These are phyloP conservation scores for Quercus tomentella DNA, from an alignment of 331 rosid species.

Conservation along the genomic window DNA sequence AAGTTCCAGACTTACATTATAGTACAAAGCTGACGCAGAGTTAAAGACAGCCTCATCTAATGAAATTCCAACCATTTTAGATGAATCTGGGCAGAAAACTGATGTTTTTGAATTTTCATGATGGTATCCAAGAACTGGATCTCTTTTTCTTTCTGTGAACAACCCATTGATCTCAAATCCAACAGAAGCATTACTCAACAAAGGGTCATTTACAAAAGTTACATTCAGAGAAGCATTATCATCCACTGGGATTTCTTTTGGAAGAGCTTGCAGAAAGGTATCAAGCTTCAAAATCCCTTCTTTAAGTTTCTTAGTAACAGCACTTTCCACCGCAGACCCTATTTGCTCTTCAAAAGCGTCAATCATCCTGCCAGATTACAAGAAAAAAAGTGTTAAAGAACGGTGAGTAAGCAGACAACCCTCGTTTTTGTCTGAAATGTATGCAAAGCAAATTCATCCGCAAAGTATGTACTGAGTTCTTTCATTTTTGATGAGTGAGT, in stretches of 20 bases:
- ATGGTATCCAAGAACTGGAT: constrained; percentile 16
- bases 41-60: constrained; percentile 82
- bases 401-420: neutral
- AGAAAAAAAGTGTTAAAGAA: constrained; percentile 18
- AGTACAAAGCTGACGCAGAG: constrained; percentile 68
- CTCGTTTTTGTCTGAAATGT: neutral
- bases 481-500: neutral
- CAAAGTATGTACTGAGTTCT: neutral
- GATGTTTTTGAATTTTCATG: constrained; percentile 34
- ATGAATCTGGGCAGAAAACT: constrained; percentile 48
- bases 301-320: constrained; percentile 60
- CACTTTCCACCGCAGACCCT: constrained; percentile 63
- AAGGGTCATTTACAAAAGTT: constrained; percentile 60
- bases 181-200: constrained; percentile 57
- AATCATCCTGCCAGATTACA: constrained; percentile 54
- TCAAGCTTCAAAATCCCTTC: constrained; percentile 73
- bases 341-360: constrained; percentile 81
- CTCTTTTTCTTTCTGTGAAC: constrained; percentile 38
- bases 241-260: constrained; percentile 69
- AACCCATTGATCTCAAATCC: constrained; percentile 81
- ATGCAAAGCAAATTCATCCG: neutral
- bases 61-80: constrained; percentile 83
- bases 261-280: constrained; percentile 59
- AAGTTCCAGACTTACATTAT: constrained; percentile 49
- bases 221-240: constrained; percentile 65